These are phyloP conservation scores for Marchantia polymorpha DNA, from an alignment of 225 moss, liverwort and hornwort genomes.

Conservation along the genomic window DNA sequence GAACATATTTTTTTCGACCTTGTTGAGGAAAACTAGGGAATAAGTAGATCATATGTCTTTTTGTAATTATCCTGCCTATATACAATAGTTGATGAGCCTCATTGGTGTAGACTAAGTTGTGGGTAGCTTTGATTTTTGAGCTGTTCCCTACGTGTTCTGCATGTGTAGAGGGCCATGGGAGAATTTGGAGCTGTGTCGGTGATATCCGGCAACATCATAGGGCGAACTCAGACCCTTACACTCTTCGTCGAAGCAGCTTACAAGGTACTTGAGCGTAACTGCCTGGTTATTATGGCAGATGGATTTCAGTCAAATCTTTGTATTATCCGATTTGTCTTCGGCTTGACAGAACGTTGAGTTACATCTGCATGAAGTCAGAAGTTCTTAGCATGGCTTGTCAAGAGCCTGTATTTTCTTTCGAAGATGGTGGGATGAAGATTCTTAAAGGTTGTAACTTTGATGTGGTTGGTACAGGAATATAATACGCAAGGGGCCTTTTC, in stretches of 20 bases:
- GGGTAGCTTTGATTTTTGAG: too few species aligned
- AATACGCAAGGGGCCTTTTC: conserved; percentile 46
- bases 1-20: too few species aligned
- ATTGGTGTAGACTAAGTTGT: too few species aligned
- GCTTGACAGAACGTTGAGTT: background rate
- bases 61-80: too few species aligned
- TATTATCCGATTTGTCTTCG: too few species aligned
- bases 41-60: too few species aligned
- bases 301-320: background rate
- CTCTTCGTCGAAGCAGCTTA: conserved; percentile 44
- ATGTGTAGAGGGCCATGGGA: conserved; percentile 40
- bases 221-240: conserved; percentile 36
- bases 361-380: background rate
- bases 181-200: conserved; percentile 43
- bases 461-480: conserved; percentile 30
- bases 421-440: background rate
- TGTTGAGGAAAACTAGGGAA: too few species aligned
- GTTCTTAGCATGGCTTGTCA: background rate
- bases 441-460: background rate
- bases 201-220: conserved; percentile 41
- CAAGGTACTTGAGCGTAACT: conserved; percentile 19
- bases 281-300: background rate
- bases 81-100: too few species aligned
- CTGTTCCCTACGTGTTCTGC: background rate
- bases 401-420: background rate